Evolutionary conservation across 805 yeast genomes (phyloP), one percentile per base, ranked within the genome.

Genomic region (Yamadazyma sp.): DNA sequence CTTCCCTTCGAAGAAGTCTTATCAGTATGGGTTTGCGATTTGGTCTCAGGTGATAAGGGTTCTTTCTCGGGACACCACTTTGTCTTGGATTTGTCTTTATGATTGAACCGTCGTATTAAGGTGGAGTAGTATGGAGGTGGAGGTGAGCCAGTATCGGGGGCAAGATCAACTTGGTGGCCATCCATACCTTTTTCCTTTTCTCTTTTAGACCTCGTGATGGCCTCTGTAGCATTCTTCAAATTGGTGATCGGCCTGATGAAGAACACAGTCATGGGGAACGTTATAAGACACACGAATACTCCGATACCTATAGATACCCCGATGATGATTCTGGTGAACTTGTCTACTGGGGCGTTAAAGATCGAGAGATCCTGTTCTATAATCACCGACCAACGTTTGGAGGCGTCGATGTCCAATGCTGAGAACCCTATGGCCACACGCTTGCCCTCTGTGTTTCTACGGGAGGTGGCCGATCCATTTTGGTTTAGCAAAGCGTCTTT

Each of bases 251-350:
- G 96, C 46, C 84, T 62, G 5, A 88, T 90, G 23, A 90, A 88
- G 69, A 80, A 84, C 42, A 85, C 88, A 0, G 95, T 88, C 37
- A 89, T 59, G 4, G 93, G 90, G 55, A 88, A 75, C 1, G 96
- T 86, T n/a, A 85, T 55, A 1, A 85, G 43, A 47, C 85, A 78
- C 69, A 87, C 78, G 45, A 83, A 74, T 1, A 67, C 85, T 3
- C 93, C 93, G 14, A 84, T 77, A 1, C 85, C 95, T 25, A 89
- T 65, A 16, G 85, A 87, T 1, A 85, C 82, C 4, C 93, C 95
- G 30, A 81, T 72, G 42, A 86, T 82, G 34, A 89, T 82, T 46
- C 77, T 77, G 1, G 81, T 72, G 27, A 89, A 60, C 45, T 71
- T 74, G 15, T 70, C 62, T 4, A 82, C 71, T 0, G 95, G 93